These are phyloP conservation scores for Fraxinus velutina DNA, from an alignment of 305 asterid genomes.

Conservation along the genomic window DNA sequence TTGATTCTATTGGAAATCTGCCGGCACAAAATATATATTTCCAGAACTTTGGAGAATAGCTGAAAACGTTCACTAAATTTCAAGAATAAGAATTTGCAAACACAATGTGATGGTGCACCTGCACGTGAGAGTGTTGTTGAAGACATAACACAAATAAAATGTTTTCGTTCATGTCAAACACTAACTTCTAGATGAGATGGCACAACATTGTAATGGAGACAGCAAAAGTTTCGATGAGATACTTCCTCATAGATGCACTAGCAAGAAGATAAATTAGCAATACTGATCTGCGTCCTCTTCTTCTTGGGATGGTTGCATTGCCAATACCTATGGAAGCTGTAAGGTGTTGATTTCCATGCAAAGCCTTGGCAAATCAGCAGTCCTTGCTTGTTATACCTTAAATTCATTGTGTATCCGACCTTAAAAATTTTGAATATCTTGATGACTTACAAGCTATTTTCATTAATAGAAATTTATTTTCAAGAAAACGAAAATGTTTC, in stretches of 20 bases:
- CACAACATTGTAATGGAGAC: background rate
- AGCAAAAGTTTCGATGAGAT: background rate
- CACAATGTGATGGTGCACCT: background rate
- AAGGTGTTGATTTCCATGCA: constrained; percentile 53
- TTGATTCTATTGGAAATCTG: background rate
- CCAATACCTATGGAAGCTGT: background rate
- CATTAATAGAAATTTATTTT: background rate
- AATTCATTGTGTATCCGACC: constrained; percentile 45
- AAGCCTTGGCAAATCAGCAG: constrained; percentile 51
- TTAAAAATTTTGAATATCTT: constrained; percentile 7
- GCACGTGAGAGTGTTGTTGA: background rate
- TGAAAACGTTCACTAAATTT: background rate
- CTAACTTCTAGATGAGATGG: background rate
- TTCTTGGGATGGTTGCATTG: background rate
- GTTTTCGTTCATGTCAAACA: background rate
- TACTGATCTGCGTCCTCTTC: background rate
- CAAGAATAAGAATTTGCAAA: background rate
- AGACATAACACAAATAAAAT: background rate
- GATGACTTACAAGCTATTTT: background rate
- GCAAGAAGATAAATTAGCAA: background rate
- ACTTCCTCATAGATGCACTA: background rate
- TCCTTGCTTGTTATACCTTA: constrained; percentile 40
- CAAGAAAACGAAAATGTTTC: background rate
- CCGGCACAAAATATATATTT: background rate
- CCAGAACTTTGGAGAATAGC: background rate